These are phyloP conservation scores for Immersiella caudata DNA, from an alignment of 495 filamentous ascomycete species.

Conservation along the genomic window DNA sequence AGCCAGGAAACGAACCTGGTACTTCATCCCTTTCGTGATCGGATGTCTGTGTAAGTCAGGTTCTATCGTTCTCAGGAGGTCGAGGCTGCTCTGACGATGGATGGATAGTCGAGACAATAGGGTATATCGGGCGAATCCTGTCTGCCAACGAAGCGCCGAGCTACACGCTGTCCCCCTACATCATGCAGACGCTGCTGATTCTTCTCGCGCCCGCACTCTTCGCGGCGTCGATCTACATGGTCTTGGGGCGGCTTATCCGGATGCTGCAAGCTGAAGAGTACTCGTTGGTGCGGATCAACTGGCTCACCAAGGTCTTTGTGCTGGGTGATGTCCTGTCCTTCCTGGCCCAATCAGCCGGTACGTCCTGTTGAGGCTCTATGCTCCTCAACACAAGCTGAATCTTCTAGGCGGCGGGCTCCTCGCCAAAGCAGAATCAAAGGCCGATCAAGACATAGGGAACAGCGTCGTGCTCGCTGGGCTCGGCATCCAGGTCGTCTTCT, in stretches of 20 bases:
- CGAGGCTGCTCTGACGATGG: background rate
- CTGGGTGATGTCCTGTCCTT: constrained; percentile 49
- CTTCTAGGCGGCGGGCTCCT: constrained; percentile 34
- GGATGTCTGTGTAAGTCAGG: constrained; percentile 59
- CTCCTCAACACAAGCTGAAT: background rate
- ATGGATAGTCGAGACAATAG: constrained; percentile 56
- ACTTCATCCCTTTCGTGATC: constrained; percentile 61
- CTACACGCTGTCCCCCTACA: constrained; percentile 44
- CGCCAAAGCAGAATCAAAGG: constrained; percentile 35
- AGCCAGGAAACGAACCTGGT: constrained; percentile 55
- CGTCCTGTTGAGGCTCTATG: background rate
- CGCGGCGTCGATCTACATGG: constrained; percentile 61
- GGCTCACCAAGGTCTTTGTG: constrained; percentile 57
- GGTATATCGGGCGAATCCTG: constrained; percentile 59
- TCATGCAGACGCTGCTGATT: constrained; percentile 34
- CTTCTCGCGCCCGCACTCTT: constrained; percentile 44
- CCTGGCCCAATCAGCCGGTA: constrained; percentile 36
- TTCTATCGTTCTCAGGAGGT: background rate
- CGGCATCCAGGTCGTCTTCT: constrained; percentile 55
- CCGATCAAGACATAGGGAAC: constrained; percentile 39
- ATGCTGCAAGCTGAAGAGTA: constrained; percentile 38
- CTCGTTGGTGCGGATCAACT: constrained; percentile 41
- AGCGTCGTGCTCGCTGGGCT: constrained; percentile 50
- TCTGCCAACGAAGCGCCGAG: constrained; percentile 37
- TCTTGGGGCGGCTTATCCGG: constrained; percentile 51